These are phyloP conservation scores for Rubroboletus satanas DNA, from an alignment of 768 basidiomycete genomes.

Conservation along the genomic window DNA sequence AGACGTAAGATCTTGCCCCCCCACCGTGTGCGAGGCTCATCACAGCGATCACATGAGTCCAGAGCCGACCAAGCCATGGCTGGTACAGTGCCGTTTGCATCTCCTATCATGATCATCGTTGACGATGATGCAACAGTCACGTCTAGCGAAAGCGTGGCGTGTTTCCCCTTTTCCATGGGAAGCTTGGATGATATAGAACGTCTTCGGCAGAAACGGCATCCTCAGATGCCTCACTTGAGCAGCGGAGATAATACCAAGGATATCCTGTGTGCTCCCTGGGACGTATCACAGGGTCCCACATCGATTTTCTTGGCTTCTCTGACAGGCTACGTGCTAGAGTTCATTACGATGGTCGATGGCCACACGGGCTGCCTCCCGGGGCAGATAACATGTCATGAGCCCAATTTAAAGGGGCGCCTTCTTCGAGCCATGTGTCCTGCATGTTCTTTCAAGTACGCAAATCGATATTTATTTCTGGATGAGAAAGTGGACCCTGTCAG, in stretches of 20 bases:
- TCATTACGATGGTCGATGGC: not conserved
- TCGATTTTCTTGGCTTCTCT: not conserved
- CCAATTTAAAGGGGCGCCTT: not conserved
- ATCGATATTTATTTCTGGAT: conserved; percentile 8
- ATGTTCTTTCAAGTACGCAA: not conserved
- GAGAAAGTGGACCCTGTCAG: conserved; percentile 13
- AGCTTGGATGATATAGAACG: not conserved
- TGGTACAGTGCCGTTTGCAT: not conserved
- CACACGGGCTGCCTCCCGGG: not conserved
- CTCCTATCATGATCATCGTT: conserved; percentile 3
- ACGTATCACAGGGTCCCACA: not conserved
- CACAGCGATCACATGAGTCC: not conserved
- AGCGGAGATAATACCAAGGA: not conserved
- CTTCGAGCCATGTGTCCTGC: not conserved
- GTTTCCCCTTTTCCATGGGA: not conserved
- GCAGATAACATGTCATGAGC: not conserved
- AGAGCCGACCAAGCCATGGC: not conserved
- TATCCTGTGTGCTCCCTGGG: not conserved
- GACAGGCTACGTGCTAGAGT: not conserved
- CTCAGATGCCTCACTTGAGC: not conserved
- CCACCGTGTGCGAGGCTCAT: not conserved
- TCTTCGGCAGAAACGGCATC: conserved; percentile 6
- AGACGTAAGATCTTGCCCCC: conserved; percentile 7
- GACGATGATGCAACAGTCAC: not conserved
- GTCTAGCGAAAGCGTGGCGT: not conserved